Base-by-base conservation (phyloP, 202 grass and related monocot genomes). In the Schoenoplectus tabernaemontani region DNA sequence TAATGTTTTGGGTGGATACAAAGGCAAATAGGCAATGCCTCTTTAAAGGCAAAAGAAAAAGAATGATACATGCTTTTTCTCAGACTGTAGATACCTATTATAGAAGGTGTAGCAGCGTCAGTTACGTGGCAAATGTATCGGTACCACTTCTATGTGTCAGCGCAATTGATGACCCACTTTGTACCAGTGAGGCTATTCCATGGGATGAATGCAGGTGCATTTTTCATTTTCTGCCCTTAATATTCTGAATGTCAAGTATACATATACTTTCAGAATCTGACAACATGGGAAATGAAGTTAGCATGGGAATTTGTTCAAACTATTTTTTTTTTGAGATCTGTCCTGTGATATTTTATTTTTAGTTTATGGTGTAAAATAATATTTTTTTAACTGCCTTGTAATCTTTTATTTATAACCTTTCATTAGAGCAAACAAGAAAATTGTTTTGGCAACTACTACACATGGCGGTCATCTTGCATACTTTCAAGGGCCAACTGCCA, bases 41-140 rank as follows among this genome's bases (percentile, higher is more conserved):
- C 44, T 33, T 74, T n/a, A n/a, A 51, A 74, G 22, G 46, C 43
- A 48, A 53, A 74, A 19, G 16, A n/a, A 71, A 48, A 47, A 77
- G 61, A 75, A 26, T 90, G 33, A 75, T 59, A 17, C 41, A 13
- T 84, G 76, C 17, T 61, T 77, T 78, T 83, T 60, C 58, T 17
- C 78, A 98, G 96, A 98, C 96, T n/a, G 96, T 98, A 59, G 96
- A 98, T 91, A 95, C 96, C 22, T 98, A 95, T 87, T 95, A 98
- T 50, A 92, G 96, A 43, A 78, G 76, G 38, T 94, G 89, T 81
- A 98, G 96, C 82, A 98, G 96, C 85, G 86, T 87, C 59, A 87
- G 81, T 86, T 95, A 85, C 3, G 88, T 99, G 83, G 86, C 70
- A 78, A 90, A 87, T 79, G 86, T 98, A n/a, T 82, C 87, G 69